Conservation (phyloP, 2,329 filamentous ascomycete genomes). For the Thermothelomyces thermophilus region DNA sequence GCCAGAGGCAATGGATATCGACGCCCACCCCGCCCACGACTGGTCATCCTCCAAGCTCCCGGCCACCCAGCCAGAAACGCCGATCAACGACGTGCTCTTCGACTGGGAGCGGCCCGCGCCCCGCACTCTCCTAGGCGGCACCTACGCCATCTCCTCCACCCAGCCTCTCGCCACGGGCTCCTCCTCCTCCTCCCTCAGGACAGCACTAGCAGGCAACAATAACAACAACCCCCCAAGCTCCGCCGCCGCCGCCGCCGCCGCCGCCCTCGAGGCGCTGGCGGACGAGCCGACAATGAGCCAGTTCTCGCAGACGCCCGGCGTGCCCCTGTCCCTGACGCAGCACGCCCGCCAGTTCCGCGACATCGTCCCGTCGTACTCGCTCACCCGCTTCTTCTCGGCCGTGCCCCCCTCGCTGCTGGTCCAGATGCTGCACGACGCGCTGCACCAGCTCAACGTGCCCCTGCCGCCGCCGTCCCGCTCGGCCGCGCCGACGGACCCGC, state of each 20-base stretch:
- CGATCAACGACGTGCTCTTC: constrained; percentile 66
- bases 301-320: constrained; percentile 71
- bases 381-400: constrained; percentile 88
- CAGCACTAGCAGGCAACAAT: constrained; percentile 27
- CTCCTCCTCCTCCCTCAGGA: constrained; percentile 26
- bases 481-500: too few relatives aligned
- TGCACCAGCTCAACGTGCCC: constrained; percentile 81
- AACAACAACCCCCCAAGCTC: not conserved
- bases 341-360: constrained; percentile 82
- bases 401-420: constrained; percentile 69
- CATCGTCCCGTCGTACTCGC: constrained; percentile 77
- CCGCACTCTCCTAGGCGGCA: constrained; percentile 39
- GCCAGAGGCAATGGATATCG: constrained; percentile 63
- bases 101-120: constrained; percentile 77
- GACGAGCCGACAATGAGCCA: constrained; percentile 84
- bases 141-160: constrained; percentile 40
- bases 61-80: constrained; percentile 79
- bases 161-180: constrained; percentile 36
- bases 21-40: constrained; percentile 37
- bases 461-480: constrained; percentile 33
- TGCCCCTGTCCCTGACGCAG: constrained; percentile 82
- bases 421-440: constrained; percentile 69
- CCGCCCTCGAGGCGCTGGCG: constrained; percentile 57
- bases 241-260: too few relatives aligned
- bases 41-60: constrained; percentile 52